Conservation (phyloP, 129 eudicot species). For the Arctium minus region DNA sequence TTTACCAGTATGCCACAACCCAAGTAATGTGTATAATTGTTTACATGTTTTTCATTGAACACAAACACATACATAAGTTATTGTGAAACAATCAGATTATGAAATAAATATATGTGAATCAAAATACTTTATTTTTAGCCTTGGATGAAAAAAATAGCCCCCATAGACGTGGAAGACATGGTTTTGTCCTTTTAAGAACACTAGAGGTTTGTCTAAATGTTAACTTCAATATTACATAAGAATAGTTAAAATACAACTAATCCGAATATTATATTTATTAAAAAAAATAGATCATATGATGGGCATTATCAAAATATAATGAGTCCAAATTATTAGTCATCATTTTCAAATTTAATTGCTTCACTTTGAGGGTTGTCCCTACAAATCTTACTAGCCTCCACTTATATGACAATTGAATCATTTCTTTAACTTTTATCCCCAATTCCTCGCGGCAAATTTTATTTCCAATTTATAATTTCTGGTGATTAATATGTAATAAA, state of each 20-base stretch:
- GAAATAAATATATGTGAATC: no score
- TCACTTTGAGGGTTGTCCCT: conserved; percentile 48
- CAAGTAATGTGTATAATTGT: no score
- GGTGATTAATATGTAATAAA: no score
- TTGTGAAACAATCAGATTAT: no score
- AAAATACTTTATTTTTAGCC: no score
- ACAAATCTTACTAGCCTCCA: conserved; percentile 17
- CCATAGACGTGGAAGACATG: background rate
- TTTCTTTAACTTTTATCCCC: background rate
- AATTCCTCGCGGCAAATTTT: background rate
- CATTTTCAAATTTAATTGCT: conserved; percentile 31
- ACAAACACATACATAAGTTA: no score
- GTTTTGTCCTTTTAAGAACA: background rate
- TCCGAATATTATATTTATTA: no score
- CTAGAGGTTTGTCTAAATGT: background rate
- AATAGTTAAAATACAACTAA: no score
- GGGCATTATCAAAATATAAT: conserved; percentile 42
- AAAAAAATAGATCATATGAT: background rate
- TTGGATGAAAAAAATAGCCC: background rate
- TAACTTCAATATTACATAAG: background rate
- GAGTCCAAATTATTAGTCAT: conserved; percentile 48
- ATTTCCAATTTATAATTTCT: background rate
- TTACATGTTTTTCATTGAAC: no score
- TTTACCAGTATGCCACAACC: no score
- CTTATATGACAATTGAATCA: background rate